Evolutionary conservation across 257 asterid species (phyloP).

Genomic region (Anisodus acutangulus): DNA sequence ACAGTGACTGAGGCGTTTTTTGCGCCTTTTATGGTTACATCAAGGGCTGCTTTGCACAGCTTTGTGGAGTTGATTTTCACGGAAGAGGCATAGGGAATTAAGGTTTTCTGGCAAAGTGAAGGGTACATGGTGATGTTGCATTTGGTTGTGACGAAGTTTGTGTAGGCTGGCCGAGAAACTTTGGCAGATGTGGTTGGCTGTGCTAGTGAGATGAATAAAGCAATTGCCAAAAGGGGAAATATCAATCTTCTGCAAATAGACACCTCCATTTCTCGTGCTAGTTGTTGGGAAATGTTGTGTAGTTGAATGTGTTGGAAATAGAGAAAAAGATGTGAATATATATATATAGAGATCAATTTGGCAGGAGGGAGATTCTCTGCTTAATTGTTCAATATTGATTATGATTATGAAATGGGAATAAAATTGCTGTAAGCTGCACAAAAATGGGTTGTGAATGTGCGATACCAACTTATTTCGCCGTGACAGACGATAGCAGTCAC

Average conservation of each 20-base stretch:
- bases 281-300: background rate
- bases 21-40: slow-evolving; percentile 50
- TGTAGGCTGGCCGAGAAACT: slow-evolving; percentile 14
- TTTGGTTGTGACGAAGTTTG: slow-evolving; percentile 46
- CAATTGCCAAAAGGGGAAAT: slow-evolving; percentile 19
- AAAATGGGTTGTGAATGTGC: slow-evolving; percentile 22
- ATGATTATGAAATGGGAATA: background rate
- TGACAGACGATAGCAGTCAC: background rate
- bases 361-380: background rate
- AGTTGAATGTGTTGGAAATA: background rate
- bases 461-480: background rate
- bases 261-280: slow-evolving; percentile 27
- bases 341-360: background rate
- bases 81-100: slow-evolving; percentile 56
- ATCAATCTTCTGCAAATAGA: background rate
- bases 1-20: slow-evolving; percentile 44
- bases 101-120: slow-evolving; percentile 53
- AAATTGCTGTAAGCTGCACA: background rate
- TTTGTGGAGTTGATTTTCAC: slow-evolving; percentile 47
- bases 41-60: slow-evolving; percentile 63
- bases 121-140: slow-evolving; percentile 65
- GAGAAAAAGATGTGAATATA: background rate
- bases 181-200: slow-evolving; percentile 31
- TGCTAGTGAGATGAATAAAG: slow-evolving; percentile 20
- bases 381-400: background rate